These are phyloP conservation scores for Paecilomyces niveus DNA, from an alignment of 2,329 filamentous ascomycete species.

Conservation along the genomic window DNA sequence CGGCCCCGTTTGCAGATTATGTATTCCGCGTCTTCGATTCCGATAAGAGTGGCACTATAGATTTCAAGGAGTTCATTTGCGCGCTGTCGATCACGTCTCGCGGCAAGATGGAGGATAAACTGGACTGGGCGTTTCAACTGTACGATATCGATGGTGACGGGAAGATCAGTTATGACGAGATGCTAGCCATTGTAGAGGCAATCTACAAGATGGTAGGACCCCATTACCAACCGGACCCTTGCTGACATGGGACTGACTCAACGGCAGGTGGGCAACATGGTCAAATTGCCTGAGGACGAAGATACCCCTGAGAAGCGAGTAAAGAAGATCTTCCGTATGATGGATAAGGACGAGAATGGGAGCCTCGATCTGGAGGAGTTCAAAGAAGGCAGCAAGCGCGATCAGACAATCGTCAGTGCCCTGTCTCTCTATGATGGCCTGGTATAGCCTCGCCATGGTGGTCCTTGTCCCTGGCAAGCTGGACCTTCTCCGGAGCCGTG, in stretches of 20 bases:
- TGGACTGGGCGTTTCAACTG: slow-evolving; percentile 98
- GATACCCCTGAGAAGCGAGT: slow-evolving; percentile 98
- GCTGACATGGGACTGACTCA: slow-evolving; percentile 4
- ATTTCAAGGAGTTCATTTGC: slow-evolving; percentile 99
- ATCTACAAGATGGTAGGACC: slow-evolving; percentile 95
- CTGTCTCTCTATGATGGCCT: slow-evolving; percentile 93
- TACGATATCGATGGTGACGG: slow-evolving; percentile 99
- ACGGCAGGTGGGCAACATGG: slow-evolving; percentile 88
- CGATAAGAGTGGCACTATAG: slow-evolving; percentile 94
- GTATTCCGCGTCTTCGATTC: slow-evolving; percentile 99
- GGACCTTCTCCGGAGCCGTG: no score
- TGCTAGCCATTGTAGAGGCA: slow-evolving; percentile 96
- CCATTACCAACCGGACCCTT: slow-evolving; percentile 1
- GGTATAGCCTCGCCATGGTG: slow-evolving; percentile 52
- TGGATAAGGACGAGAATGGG: slow-evolving; percentile 99
- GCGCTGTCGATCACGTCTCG: slow-evolving; percentile 93
- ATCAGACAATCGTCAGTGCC: slow-evolving; percentile 97
- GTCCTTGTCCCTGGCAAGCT: no score
- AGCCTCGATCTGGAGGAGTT: slow-evolving; percentile 96
- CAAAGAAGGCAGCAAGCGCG: slow-evolving; percentile 97
- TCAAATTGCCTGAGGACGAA: slow-evolving; percentile 96
- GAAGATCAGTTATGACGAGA: slow-evolving; percentile 98
- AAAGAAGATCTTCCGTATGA: slow-evolving; percentile 98
- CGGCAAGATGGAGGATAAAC: slow-evolving; percentile 98
- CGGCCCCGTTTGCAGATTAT: slow-evolving; percentile 95